These are phyloP conservation scores for Cyberlindnera euphorbiae DNA, from an alignment of 805 yeast species.

Conservation along the genomic window DNA sequence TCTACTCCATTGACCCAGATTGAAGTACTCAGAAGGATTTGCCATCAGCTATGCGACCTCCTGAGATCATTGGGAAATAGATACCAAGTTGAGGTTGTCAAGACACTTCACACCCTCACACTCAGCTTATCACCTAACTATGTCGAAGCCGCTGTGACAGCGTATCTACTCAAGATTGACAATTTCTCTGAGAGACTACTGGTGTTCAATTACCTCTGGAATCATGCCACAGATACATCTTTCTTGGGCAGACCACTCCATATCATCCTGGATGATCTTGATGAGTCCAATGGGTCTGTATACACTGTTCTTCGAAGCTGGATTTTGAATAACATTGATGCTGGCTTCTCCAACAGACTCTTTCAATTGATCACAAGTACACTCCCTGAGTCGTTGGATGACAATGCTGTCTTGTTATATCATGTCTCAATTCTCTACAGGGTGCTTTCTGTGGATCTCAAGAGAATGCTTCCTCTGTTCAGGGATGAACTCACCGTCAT, in stretches of 20 bases:
- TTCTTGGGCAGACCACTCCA: constrained; percentile 59
- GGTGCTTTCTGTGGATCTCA: constrained; percentile 44
- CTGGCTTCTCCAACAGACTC: constrained; percentile 57
- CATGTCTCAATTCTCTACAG: constrained; percentile 48
- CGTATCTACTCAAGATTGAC: constrained; percentile 41
- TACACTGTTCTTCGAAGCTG: constrained; percentile 43
- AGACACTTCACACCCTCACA: constrained; percentile 57
- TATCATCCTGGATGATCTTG: constrained; percentile 60
- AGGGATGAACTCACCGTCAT: constrained; percentile 56
- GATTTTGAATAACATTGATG: constrained; percentile 38
- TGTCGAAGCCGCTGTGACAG: constrained; percentile 70
- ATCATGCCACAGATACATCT: constrained; percentile 52
- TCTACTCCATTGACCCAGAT: constrained; percentile 22
- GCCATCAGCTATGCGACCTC: constrained; percentile 19
- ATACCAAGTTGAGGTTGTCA: constrained; percentile 68
- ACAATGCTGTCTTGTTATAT: constrained; percentile 59
- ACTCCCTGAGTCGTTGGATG: constrained; percentile 48
- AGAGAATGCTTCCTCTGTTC: constrained; percentile 42
- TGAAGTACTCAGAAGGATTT: constrained; percentile 14
- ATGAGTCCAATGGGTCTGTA: constrained; percentile 37
- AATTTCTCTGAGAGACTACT: constrained; percentile 38
- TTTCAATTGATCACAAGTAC: constrained; percentile 57
- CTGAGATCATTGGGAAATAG: constrained; percentile 31
- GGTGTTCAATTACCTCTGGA: constrained; percentile 70
- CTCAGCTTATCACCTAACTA: constrained; percentile 45